These are phyloP conservation scores for Isatis lusitanica DNA, from an alignment of 441 rosid genomes.

Conservation along the genomic window DNA sequence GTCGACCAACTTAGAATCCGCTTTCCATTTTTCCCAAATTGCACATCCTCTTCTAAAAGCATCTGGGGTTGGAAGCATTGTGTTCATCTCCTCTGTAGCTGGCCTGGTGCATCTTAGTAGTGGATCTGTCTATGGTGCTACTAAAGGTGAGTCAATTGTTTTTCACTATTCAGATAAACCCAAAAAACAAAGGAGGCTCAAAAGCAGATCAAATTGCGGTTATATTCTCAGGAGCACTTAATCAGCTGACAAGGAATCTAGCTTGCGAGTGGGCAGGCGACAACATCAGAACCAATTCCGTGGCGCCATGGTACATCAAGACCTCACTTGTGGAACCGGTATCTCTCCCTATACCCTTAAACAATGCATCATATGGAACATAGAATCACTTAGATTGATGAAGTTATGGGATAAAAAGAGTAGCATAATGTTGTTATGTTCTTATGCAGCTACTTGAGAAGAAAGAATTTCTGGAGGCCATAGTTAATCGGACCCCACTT, in stretches of 20 bases:
- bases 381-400: background rate
- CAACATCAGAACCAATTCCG: slow-evolving; percentile 74
- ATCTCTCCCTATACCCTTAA: slow-evolving; percentile 17
- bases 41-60: slow-evolving; percentile 84
- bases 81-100: slow-evolving; percentile 82
- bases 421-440: background rate
- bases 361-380: background rate
- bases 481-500: slow-evolving; percentile 69
- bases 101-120: slow-evolving; percentile 49
- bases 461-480: slow-evolving; percentile 45
- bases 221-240: slow-evolving; percentile 61
- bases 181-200: background rate
- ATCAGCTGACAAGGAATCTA: slow-evolving; percentile 77
- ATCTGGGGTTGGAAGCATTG: slow-evolving; percentile 68
- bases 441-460: slow-evolving; percentile 58
- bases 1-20: slow-evolving; percentile 69
- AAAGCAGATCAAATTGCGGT: background rate
- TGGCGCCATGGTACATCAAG: slow-evolving; percentile 83
- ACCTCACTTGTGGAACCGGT: slow-evolving; percentile 77
- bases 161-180: background rate
- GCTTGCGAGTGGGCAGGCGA: slow-evolving; percentile 96
- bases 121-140: slow-evolving; percentile 70
- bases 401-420: background rate
- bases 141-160: slow-evolving; percentile 54
- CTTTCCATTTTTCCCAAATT: slow-evolving; percentile 75